Base-by-base conservation (phyloP, 495 filamentous ascomycete genomes). In the Aspergillus bertholletiae region DNA sequence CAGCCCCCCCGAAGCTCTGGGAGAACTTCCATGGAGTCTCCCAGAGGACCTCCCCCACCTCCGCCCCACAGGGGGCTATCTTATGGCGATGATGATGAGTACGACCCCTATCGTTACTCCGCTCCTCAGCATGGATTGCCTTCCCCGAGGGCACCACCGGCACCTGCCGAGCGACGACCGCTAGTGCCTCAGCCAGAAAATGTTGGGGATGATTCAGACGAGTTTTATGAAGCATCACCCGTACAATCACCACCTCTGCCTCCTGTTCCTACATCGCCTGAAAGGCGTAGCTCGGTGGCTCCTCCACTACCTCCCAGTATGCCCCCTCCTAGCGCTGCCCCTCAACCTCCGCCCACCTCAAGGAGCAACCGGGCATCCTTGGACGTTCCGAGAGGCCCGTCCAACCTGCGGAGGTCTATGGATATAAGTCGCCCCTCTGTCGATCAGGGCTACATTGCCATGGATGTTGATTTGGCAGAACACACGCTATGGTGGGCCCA, bases 401-500 rank as follows among this genome's bases (percentile, higher is more conserved):
- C 69, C 7, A 78, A 61, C 35, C 66, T 74, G 21, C 82, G 89
- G 48, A 77, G 86, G 58, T 97, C 93, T 20, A 84, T 88, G 60
- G 94, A 98, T 58, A 72, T 80, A 32, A 57, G 75, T 28, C 80
- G 87, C 28, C 77, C 83, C 5, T 84, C 82, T 23, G 76, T 84
- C 57, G 93, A 96, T 46, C 82, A 83, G 35, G 86, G 89, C 7
- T 94, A 78, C 66, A 89, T 97, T 56, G 94, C 94, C 47, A 84
- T 82, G 51, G 92, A 97, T 46, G 70, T 97, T 57, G 93, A 97
- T 62, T 76, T 97, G 27, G 84, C 80, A 8, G 74, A 78, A 51
- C 75, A 73, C 46, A 87, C 83, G 1, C 77, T 85, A 35, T 98
- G 94, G 94, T 98, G 92, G 91, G 79, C 84, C 44, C 81, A 88